Conservation (phyloP, 352 stramenopile genomes). For the Pythium monospermum region DNA sequence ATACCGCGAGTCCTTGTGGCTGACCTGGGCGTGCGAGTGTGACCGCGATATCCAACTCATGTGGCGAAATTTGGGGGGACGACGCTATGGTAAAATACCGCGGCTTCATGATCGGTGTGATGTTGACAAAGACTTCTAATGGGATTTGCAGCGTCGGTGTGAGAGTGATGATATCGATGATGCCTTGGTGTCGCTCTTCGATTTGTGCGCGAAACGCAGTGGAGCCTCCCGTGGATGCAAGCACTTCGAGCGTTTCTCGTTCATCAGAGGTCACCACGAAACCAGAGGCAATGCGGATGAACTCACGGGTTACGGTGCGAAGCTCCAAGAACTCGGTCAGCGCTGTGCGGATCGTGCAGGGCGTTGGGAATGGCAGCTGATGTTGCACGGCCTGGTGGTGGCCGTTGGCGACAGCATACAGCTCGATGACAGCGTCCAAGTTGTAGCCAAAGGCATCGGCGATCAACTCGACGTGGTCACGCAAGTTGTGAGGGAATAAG, state of each 20-base stretch:
- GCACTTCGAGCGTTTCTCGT: slow-evolving; percentile 33
- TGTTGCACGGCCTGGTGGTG: slow-evolving; percentile 18
- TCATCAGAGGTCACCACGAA: slow-evolving; percentile 46
- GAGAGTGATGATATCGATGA: slow-evolving; percentile 79
- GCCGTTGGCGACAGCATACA: slow-evolving; percentile 29
- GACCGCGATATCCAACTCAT: slow-evolving; percentile 86
- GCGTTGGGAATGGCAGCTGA: slow-evolving; percentile 85
- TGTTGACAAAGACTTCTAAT: slow-evolving; percentile 75
- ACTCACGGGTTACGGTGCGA: slow-evolving; percentile 45
- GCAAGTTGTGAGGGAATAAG: slow-evolving; percentile 71
- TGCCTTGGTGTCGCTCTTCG: slow-evolving; percentile 52
- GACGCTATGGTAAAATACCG: slow-evolving; percentile 93
- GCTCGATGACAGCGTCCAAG: slow-evolving; percentile 75
- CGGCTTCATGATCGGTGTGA: slow-evolving; percentile 84
- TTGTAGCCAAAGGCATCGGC: slow-evolving; percentile 68
- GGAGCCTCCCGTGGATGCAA: slow-evolving; percentile 65
- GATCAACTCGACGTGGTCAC: slow-evolving; percentile 59
- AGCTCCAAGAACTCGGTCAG: slow-evolving; percentile 91
- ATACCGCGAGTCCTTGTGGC: slow-evolving; percentile 25
- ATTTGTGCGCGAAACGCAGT: slow-evolving; percentile 82
- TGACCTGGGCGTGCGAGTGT: slow-evolving; percentile 54
- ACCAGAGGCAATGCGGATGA: slow-evolving; percentile 36
- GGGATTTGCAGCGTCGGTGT: slow-evolving; percentile 37
- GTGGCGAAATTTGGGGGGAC: slow-evolving; percentile 65
- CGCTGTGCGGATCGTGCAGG: slow-evolving; percentile 83